Base-by-base conservation (phyloP, 2,329 filamentous ascomycete genomes). In the Diaporthe sp. region DNA sequence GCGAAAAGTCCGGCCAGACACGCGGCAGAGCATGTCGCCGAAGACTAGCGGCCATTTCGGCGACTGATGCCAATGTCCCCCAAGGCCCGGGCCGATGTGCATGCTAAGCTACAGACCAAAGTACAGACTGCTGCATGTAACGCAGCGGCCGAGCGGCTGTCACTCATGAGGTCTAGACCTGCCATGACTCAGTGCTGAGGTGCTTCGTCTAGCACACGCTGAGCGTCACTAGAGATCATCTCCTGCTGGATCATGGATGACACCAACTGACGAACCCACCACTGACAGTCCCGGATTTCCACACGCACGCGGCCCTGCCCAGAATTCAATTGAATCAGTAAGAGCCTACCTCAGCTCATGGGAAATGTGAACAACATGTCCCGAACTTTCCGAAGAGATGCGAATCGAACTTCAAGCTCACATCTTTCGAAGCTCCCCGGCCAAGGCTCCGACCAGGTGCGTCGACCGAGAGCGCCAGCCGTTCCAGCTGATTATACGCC, bases 221-320 rank as follows among this genome's bases (percentile, higher is more conserved):
- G 73, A 42, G 73, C 65, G 7, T 39, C 62, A n/a, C 34, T n/a
- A 17, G 46, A 51, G 15, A 74, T 7, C 19, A 74, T 62, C n/a
- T 39, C 42, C 12, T 58, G 22, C 44, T 74, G n/a, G 44, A 74
- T 62, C 62, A 71, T 71, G 31, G 34, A 44, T 37, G 51, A 49
- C 8, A 74, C 42, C 44, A 74, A 37, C 39, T 71, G 42, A n/a
- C 65, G 62, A 39, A 68, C 65, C 73, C 73, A 71, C 61, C 53
- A 71, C 28, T 74, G 73, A 7, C 73, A 74, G 42, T 74, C 73
- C 12, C 65, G 65, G 12, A 74, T 74, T n/a, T 74, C 73, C 7
- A 71, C 55, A 37, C 44, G 58, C 25, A 61, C 44, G 13, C 73
- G 65, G 22, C 73, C 73, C 73, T 71, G 13, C 10, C 3, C 42